Conservation (phyloP, 2,329 filamentous ascomycete species). For the Blastomyces gilchristii region DNA sequence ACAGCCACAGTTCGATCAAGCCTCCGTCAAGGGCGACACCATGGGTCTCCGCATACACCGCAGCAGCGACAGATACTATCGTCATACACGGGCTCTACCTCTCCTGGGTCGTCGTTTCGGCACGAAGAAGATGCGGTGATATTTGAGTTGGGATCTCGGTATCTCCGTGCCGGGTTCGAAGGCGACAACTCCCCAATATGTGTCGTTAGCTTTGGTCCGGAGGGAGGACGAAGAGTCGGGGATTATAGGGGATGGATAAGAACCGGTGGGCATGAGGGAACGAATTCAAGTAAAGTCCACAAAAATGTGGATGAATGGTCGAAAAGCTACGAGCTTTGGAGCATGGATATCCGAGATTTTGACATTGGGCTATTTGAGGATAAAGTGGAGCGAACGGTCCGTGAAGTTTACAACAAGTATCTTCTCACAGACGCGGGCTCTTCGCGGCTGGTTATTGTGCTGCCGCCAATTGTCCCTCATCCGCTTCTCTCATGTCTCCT, state of each 20-base stretch:
- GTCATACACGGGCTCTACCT: slow-evolving; percentile 44
- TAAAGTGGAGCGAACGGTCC: slow-evolving; percentile 70
- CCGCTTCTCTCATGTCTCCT: slow-evolving; percentile 66
- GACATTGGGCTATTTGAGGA: slow-evolving; percentile 76
- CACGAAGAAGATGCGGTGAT: slow-evolving; percentile 77
- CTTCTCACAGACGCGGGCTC: slow-evolving; percentile 53
- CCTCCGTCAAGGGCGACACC: slow-evolving; percentile 21
- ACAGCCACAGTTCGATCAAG: slow-evolving; percentile 10
- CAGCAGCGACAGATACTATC: slow-evolving; percentile 41
- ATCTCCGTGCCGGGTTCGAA: slow-evolving; percentile 72
- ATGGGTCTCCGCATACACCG: slow-evolving; percentile 52
- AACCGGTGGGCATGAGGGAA: slow-evolving; percentile 41
- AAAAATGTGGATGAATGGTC: slow-evolving; percentile 36
- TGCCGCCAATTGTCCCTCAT: slow-evolving; percentile 68
- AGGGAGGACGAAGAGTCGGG: slow-evolving; percentile 64
- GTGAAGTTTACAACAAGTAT: slow-evolving; percentile 73
- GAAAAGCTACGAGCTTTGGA: slow-evolving; percentile 59
- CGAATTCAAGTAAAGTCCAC: slow-evolving; percentile 20
- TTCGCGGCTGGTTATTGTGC: slow-evolving; percentile 60
- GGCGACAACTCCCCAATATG: slow-evolving; percentile 69
- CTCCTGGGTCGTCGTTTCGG: slow-evolving; percentile 47
- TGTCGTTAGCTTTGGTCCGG: slow-evolving; percentile 60
- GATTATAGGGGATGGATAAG: slow-evolving; percentile 66
- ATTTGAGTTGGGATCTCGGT: slow-evolving; percentile 70
- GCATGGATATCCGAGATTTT: slow-evolving; percentile 57